Evolutionary conservation across 306 rosid species (phyloP).

Genomic region (Begonia peltatifolia): DNA sequence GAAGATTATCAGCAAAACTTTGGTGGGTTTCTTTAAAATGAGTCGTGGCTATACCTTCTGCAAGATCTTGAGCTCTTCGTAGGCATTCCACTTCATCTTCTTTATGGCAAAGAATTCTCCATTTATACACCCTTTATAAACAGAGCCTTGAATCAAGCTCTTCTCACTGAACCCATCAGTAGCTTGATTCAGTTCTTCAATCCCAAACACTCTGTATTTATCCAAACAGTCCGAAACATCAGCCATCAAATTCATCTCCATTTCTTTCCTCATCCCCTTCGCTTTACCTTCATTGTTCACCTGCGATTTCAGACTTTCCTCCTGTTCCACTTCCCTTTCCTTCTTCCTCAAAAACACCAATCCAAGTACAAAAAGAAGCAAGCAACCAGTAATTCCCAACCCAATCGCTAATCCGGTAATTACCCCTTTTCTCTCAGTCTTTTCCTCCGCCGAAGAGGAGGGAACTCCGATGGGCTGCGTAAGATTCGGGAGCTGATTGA

Average conservation of each 20-base stretch:
- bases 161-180: constrained; percentile 48
- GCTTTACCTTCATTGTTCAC: constrained; percentile 13
- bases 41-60: constrained; percentile 49
- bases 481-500: constrained; percentile 34
- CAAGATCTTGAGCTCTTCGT: constrained; percentile 91
- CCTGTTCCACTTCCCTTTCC: constrained; percentile 7
- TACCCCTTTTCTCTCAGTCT: constrained; percentile 23
- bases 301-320: constrained; percentile 13
- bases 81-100: constrained; percentile 96
- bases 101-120: constrained; percentile 64
- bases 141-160: constrained; percentile 69
- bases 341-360: constrained; percentile 25
- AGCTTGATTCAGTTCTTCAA: constrained; percentile 53
- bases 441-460: constrained; percentile 9
- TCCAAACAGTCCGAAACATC: constrained; percentile 88
- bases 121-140: constrained; percentile 48
- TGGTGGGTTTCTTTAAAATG: neutral
- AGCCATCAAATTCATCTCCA: constrained; percentile 55
- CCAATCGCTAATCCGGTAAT: constrained; percentile 60
- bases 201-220: constrained; percentile 63
- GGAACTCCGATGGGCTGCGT: constrained; percentile 33
- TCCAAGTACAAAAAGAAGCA: constrained; percentile 37
- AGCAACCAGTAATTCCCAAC: constrained; percentile 39
- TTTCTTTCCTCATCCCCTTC: constrained; percentile 11
- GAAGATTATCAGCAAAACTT: too few relatives aligned